Conservation (phyloP, 1,139 yeast species). For the Meyerozyma elateridarum region DNA sequence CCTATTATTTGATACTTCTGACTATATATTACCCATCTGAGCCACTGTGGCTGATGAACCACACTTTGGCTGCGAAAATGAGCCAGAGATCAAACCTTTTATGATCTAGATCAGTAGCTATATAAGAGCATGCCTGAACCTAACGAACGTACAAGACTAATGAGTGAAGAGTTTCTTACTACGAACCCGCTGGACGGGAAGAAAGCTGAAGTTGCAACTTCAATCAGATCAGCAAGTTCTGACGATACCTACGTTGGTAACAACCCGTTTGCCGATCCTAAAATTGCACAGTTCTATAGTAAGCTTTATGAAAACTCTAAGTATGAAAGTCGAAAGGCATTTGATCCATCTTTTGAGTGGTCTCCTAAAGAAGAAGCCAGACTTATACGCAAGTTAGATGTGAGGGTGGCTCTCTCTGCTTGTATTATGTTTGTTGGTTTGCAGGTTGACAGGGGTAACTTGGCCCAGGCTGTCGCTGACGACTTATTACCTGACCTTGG, state of each 20-base stretch:
- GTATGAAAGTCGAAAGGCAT: slow-evolving; percentile 42
- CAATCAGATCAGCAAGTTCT: not conserved
- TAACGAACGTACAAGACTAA: no score
- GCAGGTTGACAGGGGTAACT: slow-evolving; percentile 48
- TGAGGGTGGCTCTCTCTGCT: slow-evolving; percentile 42
- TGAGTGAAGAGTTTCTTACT: no score
- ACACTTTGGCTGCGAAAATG: no score
- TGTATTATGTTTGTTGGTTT: slow-evolving; percentile 48
- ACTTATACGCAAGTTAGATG: slow-evolving; percentile 39
- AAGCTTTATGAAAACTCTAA: slow-evolving; percentile 34
- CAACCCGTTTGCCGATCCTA: slow-evolving; percentile 26
- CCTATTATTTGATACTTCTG: no score
- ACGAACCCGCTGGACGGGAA: no score
- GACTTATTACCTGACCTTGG: slow-evolving; percentile 39
- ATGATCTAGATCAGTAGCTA: no score
- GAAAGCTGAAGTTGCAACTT: not conserved
- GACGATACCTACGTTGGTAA: not conserved
- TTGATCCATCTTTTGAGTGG: slow-evolving; percentile 47
- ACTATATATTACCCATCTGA: no score
- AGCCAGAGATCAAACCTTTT: no score
- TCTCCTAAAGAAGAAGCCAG: slow-evolving; percentile 36
- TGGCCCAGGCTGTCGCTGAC: slow-evolving; percentile 48
- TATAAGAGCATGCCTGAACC: no score
- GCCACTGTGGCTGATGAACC: no score
- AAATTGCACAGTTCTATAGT: slow-evolving; percentile 35